phyloP scores from a whole-genome alignment of 2,329 filamentous ascomycete genomes.

The Stachybotrys echinatus region DNA sequence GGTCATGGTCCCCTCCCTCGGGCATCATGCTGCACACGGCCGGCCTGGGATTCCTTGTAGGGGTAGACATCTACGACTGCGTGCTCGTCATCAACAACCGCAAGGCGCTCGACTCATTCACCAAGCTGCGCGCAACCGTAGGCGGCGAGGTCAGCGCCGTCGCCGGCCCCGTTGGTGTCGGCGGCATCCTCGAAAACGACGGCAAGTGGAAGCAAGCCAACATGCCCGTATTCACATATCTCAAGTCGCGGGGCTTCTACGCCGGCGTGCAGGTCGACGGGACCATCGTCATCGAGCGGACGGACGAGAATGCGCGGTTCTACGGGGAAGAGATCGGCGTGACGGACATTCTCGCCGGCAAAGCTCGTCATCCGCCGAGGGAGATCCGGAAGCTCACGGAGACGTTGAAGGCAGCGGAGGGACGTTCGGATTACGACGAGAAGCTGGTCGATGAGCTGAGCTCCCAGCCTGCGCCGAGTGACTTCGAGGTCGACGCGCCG shows the following conservation, averaged over 20 bases:
- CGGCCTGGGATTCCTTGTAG: constrained; percentile 72
- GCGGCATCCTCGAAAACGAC: constrained; percentile 63
- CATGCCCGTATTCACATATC: constrained; percentile 53
- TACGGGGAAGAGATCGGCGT: constrained; percentile 57
- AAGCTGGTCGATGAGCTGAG: constrained; percentile 27
- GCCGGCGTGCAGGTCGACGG: constrained; percentile 83
- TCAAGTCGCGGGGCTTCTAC: constrained; percentile 84
- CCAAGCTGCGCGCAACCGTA: constrained; percentile 65
- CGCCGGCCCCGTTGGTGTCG: constrained; percentile 62
- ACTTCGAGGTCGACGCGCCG: constrained; percentile 25
- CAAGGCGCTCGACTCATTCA: constrained; percentile 71
- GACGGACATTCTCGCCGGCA: constrained; percentile 39
- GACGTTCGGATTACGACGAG: constrained; percentile 24
- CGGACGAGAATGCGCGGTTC: constrained; percentile 79
- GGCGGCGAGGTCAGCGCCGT: constrained; percentile 74
- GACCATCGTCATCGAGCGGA: constrained; percentile 76
- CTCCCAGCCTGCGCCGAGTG: constrained; percentile 27
- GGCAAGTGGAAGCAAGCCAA: constrained; percentile 45
- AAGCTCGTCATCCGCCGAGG: constrained; percentile 22
- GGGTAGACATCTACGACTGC: constrained; percentile 83
- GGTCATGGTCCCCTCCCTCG: constrained; percentile 71
- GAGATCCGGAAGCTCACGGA: constrained; percentile 25
- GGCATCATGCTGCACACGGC: constrained; percentile 77
- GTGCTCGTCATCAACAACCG: constrained; percentile 78
- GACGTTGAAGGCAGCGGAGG: constrained; percentile 26